Conservation (phyloP, 2,329 filamentous ascomycete genomes). For the Hypocreales sp. region DNA sequence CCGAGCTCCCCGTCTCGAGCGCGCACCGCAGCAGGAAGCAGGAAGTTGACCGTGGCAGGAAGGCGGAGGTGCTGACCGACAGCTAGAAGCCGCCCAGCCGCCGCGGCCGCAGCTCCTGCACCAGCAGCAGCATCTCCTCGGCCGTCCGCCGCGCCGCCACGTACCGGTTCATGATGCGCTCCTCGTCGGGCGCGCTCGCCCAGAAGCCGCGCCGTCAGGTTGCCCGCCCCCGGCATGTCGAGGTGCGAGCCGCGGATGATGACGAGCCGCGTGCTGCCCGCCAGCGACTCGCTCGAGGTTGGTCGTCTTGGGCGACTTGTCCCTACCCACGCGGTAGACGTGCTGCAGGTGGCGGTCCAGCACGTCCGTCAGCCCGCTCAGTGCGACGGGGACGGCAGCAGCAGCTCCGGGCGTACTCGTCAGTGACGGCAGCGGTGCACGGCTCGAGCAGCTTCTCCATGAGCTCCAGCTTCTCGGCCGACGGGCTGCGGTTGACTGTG, state of each 20-base stretch:
- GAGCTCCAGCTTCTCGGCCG: constrained; percentile 33
- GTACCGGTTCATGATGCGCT: constrained; percentile 15
- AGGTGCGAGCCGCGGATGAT: constrained; percentile 26
- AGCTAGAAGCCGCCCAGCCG: constrained; percentile 35
- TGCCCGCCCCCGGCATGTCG: constrained; percentile 27
- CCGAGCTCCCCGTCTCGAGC: constrained; percentile 24
- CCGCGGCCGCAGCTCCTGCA: constrained; percentile 25
- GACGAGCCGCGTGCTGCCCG: constrained; percentile 19
- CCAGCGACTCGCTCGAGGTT: constrained; percentile 24
- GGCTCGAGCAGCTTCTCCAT: constrained; percentile 45
- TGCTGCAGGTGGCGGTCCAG: constrained; percentile 15
- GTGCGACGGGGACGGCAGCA: constrained; percentile 25
- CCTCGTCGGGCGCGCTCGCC: constrained; percentile 18
- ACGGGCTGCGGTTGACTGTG: constrained; percentile 17
- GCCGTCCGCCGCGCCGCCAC: constrained; percentile 26
- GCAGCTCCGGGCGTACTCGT: constrained; percentile 18
- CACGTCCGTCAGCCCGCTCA: constrained; percentile 26
- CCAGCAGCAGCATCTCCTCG: constrained; percentile 31
- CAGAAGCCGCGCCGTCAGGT: constrained; percentile 31
- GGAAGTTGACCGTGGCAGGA: constrained; percentile 27
- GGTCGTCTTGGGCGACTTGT: constrained; percentile 9
- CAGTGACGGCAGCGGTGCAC: constrained; percentile 31
- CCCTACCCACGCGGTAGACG: constrained; percentile 19
- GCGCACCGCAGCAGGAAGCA: constrained; percentile 30
- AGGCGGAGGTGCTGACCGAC: constrained; percentile 25